These are phyloP conservation scores for Secale cereale DNA, from an alignment of 176 grass and related monocot genomes.

Conservation along the genomic window DNA sequence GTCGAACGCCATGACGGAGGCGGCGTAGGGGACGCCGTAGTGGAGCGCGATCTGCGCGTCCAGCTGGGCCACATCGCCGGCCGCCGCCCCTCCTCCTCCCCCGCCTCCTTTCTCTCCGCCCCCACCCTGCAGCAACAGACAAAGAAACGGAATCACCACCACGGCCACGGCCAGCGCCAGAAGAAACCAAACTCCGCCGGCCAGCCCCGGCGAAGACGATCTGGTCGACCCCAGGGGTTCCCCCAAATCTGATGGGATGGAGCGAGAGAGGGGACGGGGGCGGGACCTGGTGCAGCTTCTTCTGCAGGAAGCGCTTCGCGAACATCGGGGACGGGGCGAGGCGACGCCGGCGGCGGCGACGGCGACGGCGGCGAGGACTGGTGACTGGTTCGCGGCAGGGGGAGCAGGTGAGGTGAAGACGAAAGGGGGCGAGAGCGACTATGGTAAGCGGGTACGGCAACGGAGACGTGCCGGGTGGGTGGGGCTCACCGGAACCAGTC, in stretches of 20 bases:
- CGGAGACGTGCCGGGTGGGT: neutral
- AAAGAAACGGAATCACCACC: neutral
- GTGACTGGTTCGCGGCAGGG: neutral
- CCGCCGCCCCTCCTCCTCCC: neutral
- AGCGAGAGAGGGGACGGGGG: neutral
- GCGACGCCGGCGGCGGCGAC: neutral
- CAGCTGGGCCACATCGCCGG: slow-evolving; percentile 31
- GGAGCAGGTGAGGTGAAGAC: neutral
- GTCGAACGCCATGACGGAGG: slow-evolving; percentile 77
- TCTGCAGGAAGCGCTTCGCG: slow-evolving; percentile 52
- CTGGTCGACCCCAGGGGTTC: neutral
- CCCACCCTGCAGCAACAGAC: neutral
- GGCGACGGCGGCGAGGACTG: neutral
- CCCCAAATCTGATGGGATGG: neutral
- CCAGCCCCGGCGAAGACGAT: neutral
- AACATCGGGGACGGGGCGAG: slow-evolving; percentile 39
- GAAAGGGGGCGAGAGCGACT: neutral
- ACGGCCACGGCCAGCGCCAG: neutral
- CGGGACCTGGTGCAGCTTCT: slow-evolving; percentile 51
- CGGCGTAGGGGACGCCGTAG: slow-evolving; percentile 78
- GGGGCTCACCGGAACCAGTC: neutral
- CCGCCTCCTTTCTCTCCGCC: neutral
- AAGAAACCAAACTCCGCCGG: neutral
- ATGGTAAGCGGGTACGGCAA: neutral
- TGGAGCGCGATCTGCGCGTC: slow-evolving; percentile 65